Conservation (phyloP, 169 alveolate species). For the Nephromyces sp. region DNA sequence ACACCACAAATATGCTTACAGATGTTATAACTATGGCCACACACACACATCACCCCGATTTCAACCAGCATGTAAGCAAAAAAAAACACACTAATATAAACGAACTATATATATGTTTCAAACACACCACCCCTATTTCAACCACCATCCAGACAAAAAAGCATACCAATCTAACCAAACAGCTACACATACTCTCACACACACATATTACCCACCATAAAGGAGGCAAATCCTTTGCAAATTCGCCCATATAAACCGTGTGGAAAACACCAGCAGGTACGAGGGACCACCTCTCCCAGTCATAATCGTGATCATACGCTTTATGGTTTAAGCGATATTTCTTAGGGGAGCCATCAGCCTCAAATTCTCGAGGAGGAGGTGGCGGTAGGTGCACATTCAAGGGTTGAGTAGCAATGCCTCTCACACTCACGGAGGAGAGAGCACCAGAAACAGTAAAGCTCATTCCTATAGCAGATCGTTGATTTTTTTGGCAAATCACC, state of each 20-base stretch:
- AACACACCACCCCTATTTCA: not conserved
- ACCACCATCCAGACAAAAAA: not conserved
- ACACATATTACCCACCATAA: conserved; percentile 11
- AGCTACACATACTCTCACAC: not conserved
- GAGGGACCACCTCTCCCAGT: conserved; percentile 75
- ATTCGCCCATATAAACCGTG: conserved; percentile 67
- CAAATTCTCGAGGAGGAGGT: conserved; percentile 74
- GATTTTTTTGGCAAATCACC: no score
- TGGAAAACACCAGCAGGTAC: conserved; percentile 67
- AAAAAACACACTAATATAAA: no score
- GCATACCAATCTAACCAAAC: not conserved
- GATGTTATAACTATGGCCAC: no score
- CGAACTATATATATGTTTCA: no score
- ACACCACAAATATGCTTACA: no score
- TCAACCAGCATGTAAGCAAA: no score
- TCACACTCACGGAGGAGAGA: not conserved
- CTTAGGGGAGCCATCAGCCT: conserved; percentile 56
- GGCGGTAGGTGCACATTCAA: conserved; percentile 57
- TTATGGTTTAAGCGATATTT: conserved; percentile 59
- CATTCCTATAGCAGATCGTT: no score
- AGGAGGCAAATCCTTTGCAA: conserved; percentile 55
- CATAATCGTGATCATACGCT: conserved; percentile 61
- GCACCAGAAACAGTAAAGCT: no score
- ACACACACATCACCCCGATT: no score
- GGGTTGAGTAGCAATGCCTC: conserved; percentile 24